Evolutionary conservation across 2,329 filamentous ascomycete species (phyloP), one percentile per base, ranked within the genome.

Genomic region (Calcarisporium arbuscula): DNA sequence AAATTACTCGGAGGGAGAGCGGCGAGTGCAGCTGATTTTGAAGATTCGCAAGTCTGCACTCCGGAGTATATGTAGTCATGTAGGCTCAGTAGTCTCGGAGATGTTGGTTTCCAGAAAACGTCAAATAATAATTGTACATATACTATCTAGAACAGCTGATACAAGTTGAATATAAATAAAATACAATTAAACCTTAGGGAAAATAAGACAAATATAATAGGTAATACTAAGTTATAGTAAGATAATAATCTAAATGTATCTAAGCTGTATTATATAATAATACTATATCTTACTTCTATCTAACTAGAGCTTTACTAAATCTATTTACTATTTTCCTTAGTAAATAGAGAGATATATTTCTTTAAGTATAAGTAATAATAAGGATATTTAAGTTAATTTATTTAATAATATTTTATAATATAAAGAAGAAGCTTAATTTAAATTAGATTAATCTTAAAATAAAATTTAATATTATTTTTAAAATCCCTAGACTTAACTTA

Each of bases 1-100:
- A 25, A 9, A 25, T 9, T n/a, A 39, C 41, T 45, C 31, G 23
- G 21, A 4, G 28, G 32, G 19, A 32, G 27, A 16, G 11, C 17
- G 20, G 18, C 7, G 28, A n/a, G n/a, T n/a, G n/a, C n/a, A n/a
- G n/a, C n/a, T n/a, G n/a, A n/a, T n/a, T n/a, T n/a, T n/a, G n/a
- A n/a, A n/a, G n/a, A n/a, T n/a, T n/a, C n/a, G n/a, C n/a, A n/a
- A n/a, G n/a, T n/a, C n/a, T n/a, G n/a, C n/a, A n/a, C n/a, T n/a
- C n/a, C n/a, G n/a, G n/a, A n/a, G n/a, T n/a, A n/a, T n/a, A n/a
- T n/a, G n/a, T n/a, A n/a, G n/a, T n/a, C n/a, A n/a, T n/a, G n/a
- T n/a, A n/a, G n/a, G n/a, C n/a, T n/a, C n/a, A n/a, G n/a, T n/a
- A n/a, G n/a, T n/a, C n/a, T n/a, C n/a, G 32, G 30, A 35, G 29